Evolutionary conservation across 805 yeast species (phyloP).

Genomic region (Yarrowia phangngaensis): DNA sequence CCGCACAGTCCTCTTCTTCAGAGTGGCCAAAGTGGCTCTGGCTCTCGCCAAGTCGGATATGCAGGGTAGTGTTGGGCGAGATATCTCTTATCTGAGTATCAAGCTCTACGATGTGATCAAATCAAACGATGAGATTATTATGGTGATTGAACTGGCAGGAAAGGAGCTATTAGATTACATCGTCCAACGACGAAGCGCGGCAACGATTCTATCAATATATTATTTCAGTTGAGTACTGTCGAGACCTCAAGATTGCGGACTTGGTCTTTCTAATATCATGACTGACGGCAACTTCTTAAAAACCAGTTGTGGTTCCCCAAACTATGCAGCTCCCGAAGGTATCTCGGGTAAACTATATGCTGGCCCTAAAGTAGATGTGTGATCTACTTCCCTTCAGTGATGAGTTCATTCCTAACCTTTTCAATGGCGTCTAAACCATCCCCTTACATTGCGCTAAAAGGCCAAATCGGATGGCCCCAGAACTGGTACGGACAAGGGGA

Average conservation of each 20-base stretch:
- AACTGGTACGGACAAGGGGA: no score
- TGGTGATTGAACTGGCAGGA: constrained; percentile 98
- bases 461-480: constrained; percentile 47
- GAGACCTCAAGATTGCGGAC: constrained; percentile 94
- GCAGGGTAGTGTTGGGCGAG: constrained; percentile 96
- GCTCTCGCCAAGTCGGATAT: constrained; percentile 90
- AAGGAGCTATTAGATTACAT: constrained; percentile 92
- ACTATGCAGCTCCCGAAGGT: constrained; percentile 97
- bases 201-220: constrained; percentile 93
- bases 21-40: constrained; percentile 73
- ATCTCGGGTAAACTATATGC: constrained; percentile 92
- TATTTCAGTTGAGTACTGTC: constrained; percentile 93
- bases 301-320: constrained; percentile 94
- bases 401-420: constrained; percentile 89
- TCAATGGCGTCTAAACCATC: constrained; percentile 87
- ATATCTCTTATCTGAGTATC: constrained; percentile 85
- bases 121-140: constrained; percentile 89
- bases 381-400: constrained; percentile 95
- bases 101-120: constrained; percentile 93
- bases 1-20: constrained; percentile 32
- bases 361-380: constrained; percentile 97
- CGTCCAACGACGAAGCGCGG: constrained; percentile 87
- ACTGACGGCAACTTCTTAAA: constrained; percentile 94
- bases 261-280: constrained; percentile 92
- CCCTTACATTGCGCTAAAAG: constrained; percentile 66